Evolutionary conservation across 75 land plant species (phyloP), one percentile per base, ranked within the genome.

Genomic region (Azolla pinnata): DNA sequence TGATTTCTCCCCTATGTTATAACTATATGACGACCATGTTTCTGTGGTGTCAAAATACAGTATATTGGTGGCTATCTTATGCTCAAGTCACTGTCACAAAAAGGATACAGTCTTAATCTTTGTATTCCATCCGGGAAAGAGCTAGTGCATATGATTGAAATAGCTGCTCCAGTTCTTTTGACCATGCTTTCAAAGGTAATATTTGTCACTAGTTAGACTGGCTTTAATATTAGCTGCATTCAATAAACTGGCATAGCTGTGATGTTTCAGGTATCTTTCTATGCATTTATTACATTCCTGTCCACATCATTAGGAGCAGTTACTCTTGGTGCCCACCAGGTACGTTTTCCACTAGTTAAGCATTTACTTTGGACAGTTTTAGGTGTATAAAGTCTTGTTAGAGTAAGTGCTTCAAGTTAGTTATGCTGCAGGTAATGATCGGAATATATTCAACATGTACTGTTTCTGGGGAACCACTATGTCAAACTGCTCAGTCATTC

Each of bases 401-500:
- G n/a, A n/a, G n/a, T n/a, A n/a, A n/a, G n/a, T n/a, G n/a, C n/a
- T 30, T 63, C 14, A 18, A 20, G n/a, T 33, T 54, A 38, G 35
- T 17, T 19, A 44, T 46, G 50, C 9, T 61, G 29, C 42, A 91
- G 97, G 97, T 91, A 46, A 91, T 87, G 97, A 63, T 91, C 53
- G 85, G 86, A 65, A 74, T 81, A 4, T 91, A 62, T 55, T 53
- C 75, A 56, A 80, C 82, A 73, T 91, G 82, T 60, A 64, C 81
- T 35, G 97, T 91, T n/a, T 91, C 79, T 66, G 92, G 92, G 28
- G 92, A 91, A 44, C 92, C 97, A 17, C 80, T 87, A 5, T 85
- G 95, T 24, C 92, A 91, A 71, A 91, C 97, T 47, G 97, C 97
- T 0, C 97, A 91, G 50, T 87, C 97, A 4, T 87, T 91, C 56